Percentiles rank a stretch among this genome's conserved stretches.
These are phyloP conservation scores for Talaromyces sp. DNA, from an alignment of 2,329 filamentous ascomycete species.

Conservation along the genomic window DNA sequence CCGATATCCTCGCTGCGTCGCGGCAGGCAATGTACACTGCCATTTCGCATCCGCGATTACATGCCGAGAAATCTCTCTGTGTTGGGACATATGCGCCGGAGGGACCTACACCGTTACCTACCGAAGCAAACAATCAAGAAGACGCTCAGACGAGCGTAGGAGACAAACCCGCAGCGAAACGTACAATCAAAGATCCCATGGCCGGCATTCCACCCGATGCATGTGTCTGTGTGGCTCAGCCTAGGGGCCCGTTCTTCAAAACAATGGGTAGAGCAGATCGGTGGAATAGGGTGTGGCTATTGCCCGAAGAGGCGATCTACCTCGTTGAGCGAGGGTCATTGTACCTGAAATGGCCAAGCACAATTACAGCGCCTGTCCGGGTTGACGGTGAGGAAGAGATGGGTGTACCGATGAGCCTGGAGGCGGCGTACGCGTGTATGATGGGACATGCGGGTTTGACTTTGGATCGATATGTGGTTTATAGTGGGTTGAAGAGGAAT, in stretches of 20 bases:
- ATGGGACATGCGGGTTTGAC: conserved; percentile 64
- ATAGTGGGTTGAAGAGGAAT: conserved; percentile 73
- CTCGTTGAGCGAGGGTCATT: conserved; percentile 82
- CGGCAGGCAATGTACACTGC: conserved; percentile 87
- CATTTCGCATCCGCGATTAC: conserved; percentile 70
- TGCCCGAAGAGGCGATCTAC: conserved; percentile 90
- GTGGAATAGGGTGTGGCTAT: conserved; percentile 69
- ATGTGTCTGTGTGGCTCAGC: conserved; percentile 65
- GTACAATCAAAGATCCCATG: conserved; percentile 20
- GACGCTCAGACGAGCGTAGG: conserved; percentile 9
- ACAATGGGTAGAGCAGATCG: conserved; percentile 71
- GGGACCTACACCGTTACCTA: conserved; percentile 29
- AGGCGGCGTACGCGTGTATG: conserved; percentile 83
- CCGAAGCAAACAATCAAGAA: conserved; percentile 10
- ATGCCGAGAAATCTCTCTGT: conserved; percentile 65
- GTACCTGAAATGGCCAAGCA: conserved; percentile 78
- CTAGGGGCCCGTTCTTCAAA: conserved; percentile 69
- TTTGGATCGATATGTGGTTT: conserved; percentile 84
- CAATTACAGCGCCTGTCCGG: conserved; percentile 27
- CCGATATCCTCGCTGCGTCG: conserved; percentile 72
- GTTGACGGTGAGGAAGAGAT: conserved; percentile 52
- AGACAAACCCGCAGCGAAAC: conserved; percentile 12
- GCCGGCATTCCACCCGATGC: conserved; percentile 28
- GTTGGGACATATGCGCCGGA: conserved; percentile 73
- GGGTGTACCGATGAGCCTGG: conserved; percentile 81